A percentile compares a stretch with the other conserved stretches of the same genome.
phyloP scores from a whole-genome alignment of 495 filamentous ascomycete species.

The Clavariopsis aquatica region DNA sequence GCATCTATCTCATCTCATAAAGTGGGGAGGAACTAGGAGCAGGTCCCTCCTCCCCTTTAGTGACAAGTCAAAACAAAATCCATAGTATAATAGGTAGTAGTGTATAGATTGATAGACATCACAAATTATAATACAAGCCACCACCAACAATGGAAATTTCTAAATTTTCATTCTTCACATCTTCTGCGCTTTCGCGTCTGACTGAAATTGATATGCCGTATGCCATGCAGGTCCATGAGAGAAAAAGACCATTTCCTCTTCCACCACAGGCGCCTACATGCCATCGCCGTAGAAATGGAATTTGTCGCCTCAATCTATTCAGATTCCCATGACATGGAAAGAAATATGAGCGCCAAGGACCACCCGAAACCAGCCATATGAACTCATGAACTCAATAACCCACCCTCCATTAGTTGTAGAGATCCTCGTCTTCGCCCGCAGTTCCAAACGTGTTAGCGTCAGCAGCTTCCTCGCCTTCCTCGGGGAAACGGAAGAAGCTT shows the following conservation, averaged over 20 bases:
- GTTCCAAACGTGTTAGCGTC: constrained; percentile 37
- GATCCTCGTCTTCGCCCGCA: constrained; percentile 44
- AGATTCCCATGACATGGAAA: neutral
- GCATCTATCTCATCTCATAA: too few species aligned
- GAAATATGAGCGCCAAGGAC: neutral
- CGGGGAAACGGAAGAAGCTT: constrained; percentile 95
- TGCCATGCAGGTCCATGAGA: too few species aligned
- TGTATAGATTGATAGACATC: too few species aligned
- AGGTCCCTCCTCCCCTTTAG: too few species aligned
- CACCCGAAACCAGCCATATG: constrained; percentile 14
- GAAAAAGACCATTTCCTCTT: neutral
- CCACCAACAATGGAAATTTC: too few species aligned
- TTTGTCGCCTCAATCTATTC: neutral
- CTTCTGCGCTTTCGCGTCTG: too few species aligned
- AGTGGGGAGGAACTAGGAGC: too few species aligned
- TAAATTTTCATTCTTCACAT: too few species aligned
- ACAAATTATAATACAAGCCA: too few species aligned
- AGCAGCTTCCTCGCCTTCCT: constrained; percentile 39
- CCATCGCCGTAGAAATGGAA: neutral
- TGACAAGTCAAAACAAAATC: too few species aligned
- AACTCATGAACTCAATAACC: neutral
- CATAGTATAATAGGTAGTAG: too few species aligned
- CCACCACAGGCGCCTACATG: neutral
- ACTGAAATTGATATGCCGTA: too few species aligned
- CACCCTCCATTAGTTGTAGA: constrained; percentile 38